A percentile compares a stretch with the other conserved stretches of the same genome.
Evolutionary conservation across 805 yeast genomes (phyloP).

Genomic region (Candida tammaniensis): DNA sequence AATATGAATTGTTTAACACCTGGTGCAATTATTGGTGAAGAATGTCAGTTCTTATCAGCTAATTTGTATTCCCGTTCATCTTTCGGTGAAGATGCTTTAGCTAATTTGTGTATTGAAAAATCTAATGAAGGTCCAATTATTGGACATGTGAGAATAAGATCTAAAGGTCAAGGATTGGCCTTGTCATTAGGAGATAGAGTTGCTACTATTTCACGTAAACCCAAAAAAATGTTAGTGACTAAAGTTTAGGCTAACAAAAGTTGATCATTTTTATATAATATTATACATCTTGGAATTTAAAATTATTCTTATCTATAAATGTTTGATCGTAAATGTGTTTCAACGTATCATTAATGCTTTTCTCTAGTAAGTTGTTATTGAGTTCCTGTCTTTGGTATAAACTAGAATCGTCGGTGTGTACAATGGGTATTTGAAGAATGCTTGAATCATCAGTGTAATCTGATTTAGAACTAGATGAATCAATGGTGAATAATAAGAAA

Average conservation of each 20-base stretch:
- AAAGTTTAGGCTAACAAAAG: conserved; percentile 10
- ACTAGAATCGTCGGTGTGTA: conserved; percentile 17
- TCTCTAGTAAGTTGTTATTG: conserved; percentile 9
- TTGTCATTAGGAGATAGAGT: conserved; percentile 91
- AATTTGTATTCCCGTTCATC: conserved; percentile 88
- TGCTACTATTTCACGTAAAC: conserved; percentile 68
- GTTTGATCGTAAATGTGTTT: conserved; percentile 7
- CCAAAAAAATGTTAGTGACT: conserved; percentile 20
- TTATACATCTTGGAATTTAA: conserved; percentile 2
- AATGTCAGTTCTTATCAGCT: conserved; percentile 90
- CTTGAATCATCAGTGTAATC: conserved; percentile 15
- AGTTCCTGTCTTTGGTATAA: conserved; percentile 16
- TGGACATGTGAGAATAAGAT: conserved; percentile 94
- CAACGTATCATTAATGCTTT: conserved; percentile 2
- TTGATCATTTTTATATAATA: conserved; percentile 2
- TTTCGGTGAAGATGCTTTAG: conserved; percentile 97
- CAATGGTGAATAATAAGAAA: conserved; percentile 10
- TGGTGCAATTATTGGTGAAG: conserved; percentile 84
- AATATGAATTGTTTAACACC: conserved; percentile 94
- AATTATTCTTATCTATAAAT: conserved; percentile 1
- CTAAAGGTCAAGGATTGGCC: conserved; percentile 97
- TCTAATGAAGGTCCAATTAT: conserved; percentile 69
- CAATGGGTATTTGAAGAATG: conserved; percentile 14
- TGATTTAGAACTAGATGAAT: conserved; percentile 3
- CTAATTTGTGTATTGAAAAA: conserved; percentile 90